Conservation (phyloP, 345 rosid species). For the Gossypium raimondii region DNA sequence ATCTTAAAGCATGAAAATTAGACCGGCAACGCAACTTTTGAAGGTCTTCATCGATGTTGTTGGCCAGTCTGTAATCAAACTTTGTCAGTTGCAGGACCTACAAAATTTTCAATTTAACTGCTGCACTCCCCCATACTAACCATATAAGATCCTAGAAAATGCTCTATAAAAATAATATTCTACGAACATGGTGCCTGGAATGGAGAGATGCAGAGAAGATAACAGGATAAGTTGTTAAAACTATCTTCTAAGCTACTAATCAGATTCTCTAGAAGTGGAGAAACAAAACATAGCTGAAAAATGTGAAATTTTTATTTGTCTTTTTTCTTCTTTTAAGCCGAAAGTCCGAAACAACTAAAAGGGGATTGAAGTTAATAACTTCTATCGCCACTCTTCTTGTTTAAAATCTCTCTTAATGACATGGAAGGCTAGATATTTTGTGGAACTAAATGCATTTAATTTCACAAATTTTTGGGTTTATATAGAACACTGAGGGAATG, state of each 20-base stretch:
- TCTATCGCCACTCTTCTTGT: not conserved
- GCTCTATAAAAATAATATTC: too few species aligned
- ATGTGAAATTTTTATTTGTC: not conserved
- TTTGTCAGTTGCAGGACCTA: constrained; percentile 97
- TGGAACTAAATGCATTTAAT: not conserved
- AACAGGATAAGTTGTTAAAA: not conserved
- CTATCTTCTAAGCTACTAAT: not conserved
- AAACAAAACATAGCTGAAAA: not conserved
- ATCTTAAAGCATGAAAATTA: constrained; percentile 85
- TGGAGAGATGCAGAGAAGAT: too few species aligned
- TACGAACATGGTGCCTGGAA: too few species aligned
- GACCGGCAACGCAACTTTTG: constrained; percentile 95
- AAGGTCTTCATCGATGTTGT: constrained; percentile 73
- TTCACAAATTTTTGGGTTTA: not conserved
- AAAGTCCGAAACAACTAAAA: not conserved
- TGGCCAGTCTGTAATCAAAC: constrained; percentile 95
- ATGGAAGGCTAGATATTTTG: not conserved
- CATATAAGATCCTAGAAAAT: not conserved
- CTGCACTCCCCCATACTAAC: not conserved
- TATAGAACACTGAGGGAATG: not conserved
- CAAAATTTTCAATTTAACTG: constrained; percentile 23
- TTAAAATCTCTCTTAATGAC: not conserved
- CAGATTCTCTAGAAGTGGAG: not conserved
- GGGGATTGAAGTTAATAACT: not conserved
- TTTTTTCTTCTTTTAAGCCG: not conserved